Base-by-base conservation (phyloP, 805 yeast species). In the Kregervanrija fluxuum region DNA sequence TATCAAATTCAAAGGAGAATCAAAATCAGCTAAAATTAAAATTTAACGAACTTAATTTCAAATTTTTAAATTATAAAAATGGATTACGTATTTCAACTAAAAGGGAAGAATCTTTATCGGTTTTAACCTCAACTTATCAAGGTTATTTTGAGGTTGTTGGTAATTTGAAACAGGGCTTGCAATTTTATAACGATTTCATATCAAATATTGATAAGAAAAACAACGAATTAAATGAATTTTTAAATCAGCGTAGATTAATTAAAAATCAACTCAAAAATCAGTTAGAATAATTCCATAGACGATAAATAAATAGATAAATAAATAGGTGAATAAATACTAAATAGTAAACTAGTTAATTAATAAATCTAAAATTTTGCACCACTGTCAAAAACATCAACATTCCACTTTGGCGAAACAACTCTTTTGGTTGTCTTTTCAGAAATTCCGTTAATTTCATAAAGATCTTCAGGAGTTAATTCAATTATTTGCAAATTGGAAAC, bases 101-200 rank as follows among this genome's bases (percentile, higher is more conserved):
- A 32, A 64, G 88, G 38, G 75, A 73, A 42, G 64, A 66, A 16
- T 73, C 75, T 1, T 59, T 85, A 37, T 79, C 76, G 43, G 64
- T 60, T 1, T 59, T 84, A 30, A 83, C 78, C 43, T 60, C 67
- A 5, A 75, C 73, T 1, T 75, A 69, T 49, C 60, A 66, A 35
- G 71, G 75, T 40, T 82, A 69, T 54, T 60, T 70, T 30, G 86
- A 83, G 53, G 69, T 86, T 2, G 60, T 72, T 13, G 65, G 70
- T 5, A 83, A 85, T 55, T 59, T 87, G 28, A 72, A 72, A 30
- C 85, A 83, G 53, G 96, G 95, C 0, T 54, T 75, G 0, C 71
- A 72, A 43, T 89, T 89, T 57, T 90, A 90, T 64, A 70, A 70
- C 34, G 83, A 80, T 43, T 75, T 86, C 48, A 1, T 14, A 37